A percentile compares a stretch with the other conserved stretches of the same genome.
phyloP scores from a whole-genome alignment of 202 grass and related monocot species.

The Miscanthus sacchariflorus region DNA sequence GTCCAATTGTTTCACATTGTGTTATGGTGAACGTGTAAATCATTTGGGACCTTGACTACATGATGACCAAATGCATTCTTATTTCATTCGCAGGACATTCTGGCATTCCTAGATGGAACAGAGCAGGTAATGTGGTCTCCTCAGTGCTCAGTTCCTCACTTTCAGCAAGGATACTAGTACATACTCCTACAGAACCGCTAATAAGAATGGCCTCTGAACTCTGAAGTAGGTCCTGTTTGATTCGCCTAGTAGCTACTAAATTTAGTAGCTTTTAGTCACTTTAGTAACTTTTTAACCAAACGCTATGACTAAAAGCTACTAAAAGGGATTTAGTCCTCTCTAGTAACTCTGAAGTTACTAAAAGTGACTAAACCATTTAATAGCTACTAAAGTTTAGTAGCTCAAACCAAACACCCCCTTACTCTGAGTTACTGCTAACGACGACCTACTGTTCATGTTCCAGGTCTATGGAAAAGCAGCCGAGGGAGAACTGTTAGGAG shows the following conservation, averaged over 20 bases:
- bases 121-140: conserved; percentile 46
- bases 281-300: too few relatives aligned
- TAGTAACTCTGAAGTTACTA: too few relatives aligned
- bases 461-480: conserved; percentile 61
- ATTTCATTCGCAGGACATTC: conserved; percentile 55
- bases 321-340: too few relatives aligned
- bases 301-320: too few relatives aligned
- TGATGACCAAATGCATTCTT: background rate
- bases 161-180: background rate
- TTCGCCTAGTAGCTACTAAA: too few relatives aligned
- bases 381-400: too few relatives aligned
- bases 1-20: background rate
- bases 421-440: background rate
- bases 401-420: too few relatives aligned
- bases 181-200: background rate
- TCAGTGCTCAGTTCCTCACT: background rate
- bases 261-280: too few relatives aligned
- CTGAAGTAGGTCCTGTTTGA: too few relatives aligned
- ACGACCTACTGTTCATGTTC: background rate
- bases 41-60: background rate
- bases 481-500: conserved; percentile 68
- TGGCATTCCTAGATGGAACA: conserved; percentile 50
- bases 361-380: too few relatives aligned
- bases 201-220: background rate
- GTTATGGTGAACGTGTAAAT: background rate